Conservation (phyloP, 73 alveolate species). For the Durusdinium trenchii region DNA sequence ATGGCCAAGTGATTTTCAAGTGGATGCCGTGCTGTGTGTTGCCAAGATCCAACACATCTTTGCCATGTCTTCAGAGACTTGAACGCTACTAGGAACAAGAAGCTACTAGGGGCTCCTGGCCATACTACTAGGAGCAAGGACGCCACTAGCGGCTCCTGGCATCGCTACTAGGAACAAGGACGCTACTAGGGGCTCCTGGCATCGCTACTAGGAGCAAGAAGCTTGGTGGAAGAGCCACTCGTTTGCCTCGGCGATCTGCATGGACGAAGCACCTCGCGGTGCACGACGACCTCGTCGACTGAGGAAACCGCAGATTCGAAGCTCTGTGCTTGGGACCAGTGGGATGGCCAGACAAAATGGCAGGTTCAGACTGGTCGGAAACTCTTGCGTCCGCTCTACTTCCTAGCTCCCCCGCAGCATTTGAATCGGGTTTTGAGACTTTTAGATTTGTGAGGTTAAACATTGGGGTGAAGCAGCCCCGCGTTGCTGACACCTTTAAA, state of each 20-base stretch:
- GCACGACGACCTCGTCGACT: too few relatives aligned
- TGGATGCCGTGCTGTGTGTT: constrained; percentile 24
- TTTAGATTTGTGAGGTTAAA: not conserved
- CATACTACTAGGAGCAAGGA: not conserved
- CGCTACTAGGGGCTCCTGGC: too few relatives aligned
- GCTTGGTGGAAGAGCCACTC: too few relatives aligned
- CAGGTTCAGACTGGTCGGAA: constrained; percentile 43
- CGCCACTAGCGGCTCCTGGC: not conserved
- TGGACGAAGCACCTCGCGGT: not conserved
- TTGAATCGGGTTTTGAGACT: not conserved
- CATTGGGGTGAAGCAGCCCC: not conserved
- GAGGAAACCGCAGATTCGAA: constrained; percentile 48
- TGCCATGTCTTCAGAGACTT: constrained; percentile 48
- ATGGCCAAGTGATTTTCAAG: constrained; percentile 29
- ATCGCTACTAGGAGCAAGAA: too few relatives aligned
- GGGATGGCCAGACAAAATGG: constrained; percentile 41
- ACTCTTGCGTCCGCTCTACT: constrained; percentile 66
- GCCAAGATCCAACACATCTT: not conserved
- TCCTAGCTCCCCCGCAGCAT: not conserved
- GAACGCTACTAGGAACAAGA: not conserved
- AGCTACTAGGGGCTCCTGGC: not conserved
- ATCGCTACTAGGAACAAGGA: too few relatives aligned
- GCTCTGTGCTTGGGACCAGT: constrained; percentile 49
- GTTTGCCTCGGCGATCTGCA: not conserved
- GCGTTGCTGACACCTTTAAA: not conserved